Base-by-base conservation (phyloP, 805 yeast species). In the Saturnispora sekii region DNA sequence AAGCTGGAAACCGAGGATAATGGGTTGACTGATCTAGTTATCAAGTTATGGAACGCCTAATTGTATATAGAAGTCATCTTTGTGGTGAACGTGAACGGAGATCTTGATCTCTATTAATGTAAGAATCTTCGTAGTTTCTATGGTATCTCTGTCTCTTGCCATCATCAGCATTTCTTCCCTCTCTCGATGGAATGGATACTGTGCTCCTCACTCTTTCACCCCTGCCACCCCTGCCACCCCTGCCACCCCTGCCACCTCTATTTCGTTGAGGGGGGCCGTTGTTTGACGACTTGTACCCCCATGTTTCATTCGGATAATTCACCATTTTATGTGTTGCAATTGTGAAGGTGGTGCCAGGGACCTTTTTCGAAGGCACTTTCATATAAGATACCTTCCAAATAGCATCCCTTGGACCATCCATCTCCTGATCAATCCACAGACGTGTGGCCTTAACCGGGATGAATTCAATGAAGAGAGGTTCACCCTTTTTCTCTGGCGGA, bases 1-100 rank as follows among this genome's bases (percentile, higher is more conserved):
- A 70, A 81, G 50, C 69, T 88, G 57, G 90, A 84, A 60, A 82
- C 95, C 10, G 77, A 82, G 48, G 81, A 80, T 53, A 79, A 78
- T 56, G 98, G 98, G 6, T 53, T 90, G 32, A 72, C 79, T 46
- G 86, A 80, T 46, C 69, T 90, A 45, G 56, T 85, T 35, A 59
- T 65, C 50, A 70, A 68, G 54, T 53, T 84, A 41, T 89, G 95
- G 95, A 58, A 53, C 38, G 74, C 79, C 32, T 54, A 32, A 39
- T 14, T 32, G 30, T 38, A 16, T 39, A 39, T 32, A 40, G 37
- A 10, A 10, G 26, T 39, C 17, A 30, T 18, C 29, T 41, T 21
- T 10, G 26, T 28, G 40, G 40, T n/a, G 40, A 37, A 28, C 26
- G 26, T 21, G 26, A 21, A 21, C 26, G 26, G 7, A 21, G 26